Conservation (phyloP, 306 rosid genomes). For the Inga oerstediana region DNA sequence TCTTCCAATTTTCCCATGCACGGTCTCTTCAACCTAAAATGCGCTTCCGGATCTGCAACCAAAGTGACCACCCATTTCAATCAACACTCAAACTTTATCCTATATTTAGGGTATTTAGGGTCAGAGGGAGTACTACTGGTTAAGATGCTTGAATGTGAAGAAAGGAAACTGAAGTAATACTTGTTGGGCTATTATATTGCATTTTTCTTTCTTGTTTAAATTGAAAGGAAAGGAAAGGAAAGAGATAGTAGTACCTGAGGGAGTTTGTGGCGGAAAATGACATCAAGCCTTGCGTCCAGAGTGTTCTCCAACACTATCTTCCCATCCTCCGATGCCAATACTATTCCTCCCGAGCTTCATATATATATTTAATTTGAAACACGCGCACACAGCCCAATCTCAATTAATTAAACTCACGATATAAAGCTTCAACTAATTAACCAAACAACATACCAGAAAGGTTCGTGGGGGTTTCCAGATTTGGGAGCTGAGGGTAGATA, state of each 20-base stretch:
- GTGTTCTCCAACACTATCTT: slow-evolving; percentile 73
- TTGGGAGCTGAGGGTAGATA: slow-evolving; percentile 61
- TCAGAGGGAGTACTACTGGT: no score
- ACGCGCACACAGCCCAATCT: background rate
- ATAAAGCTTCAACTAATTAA: background rate
- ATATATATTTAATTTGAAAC: background rate
- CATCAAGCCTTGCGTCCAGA: slow-evolving; percentile 62
- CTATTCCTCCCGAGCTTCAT: slow-evolving; percentile 65
- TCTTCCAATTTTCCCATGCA: background rate
- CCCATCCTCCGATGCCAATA: slow-evolving; percentile 70
- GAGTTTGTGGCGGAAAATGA: slow-evolving; percentile 57
- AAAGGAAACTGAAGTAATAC: background rate
- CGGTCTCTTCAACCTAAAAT: slow-evolving; percentile 29
- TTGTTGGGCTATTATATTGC: background rate
- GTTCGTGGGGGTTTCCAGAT: slow-evolving; percentile 42
- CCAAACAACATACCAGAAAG: slow-evolving; percentile 47
- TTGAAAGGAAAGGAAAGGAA: background rate
- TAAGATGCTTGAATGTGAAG: background rate
- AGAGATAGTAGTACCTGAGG: slow-evolving; percentile 34
- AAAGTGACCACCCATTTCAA: background rate
- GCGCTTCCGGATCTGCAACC: slow-evolving; percentile 43
- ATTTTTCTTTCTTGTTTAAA: background rate
- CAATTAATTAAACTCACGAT: background rate
- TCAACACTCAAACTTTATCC: background rate
- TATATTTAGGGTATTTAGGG: no score